Evolutionary conservation across 2,329 filamentous ascomycete species (phyloP), one percentile per base, ranked within the genome.

Genomic region (Aureobasidium uvarum): DNA sequence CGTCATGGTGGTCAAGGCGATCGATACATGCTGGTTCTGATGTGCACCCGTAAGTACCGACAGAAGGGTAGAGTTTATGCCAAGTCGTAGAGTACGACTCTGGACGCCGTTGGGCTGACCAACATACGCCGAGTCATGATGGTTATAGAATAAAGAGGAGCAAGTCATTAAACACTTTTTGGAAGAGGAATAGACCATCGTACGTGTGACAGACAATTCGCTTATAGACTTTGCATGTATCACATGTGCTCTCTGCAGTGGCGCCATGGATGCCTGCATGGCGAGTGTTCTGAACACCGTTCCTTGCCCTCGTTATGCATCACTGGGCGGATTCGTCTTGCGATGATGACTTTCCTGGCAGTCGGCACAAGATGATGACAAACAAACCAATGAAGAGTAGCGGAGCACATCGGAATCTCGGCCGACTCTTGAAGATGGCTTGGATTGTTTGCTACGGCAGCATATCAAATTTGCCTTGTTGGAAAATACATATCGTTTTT

Each of bases 141-240:
- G 13, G 54, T 45, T 58, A 58, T 58, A 58, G 54, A 38, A 16
- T 3, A 10, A 43, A 18, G 13, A 31, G 38, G 18, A 20, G 33
- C 18, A 16, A n/a, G 31, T 52, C 14, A 43, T 28, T 20, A n/a
- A 56, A 43, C 36, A 43, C 20, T 56, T 43, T 20, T 54, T 18
- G 23, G 10, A 23, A 14, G 10, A 20, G 25, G 10, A 31, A 39
- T 31, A 33, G 25, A n/a, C 38, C 39, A 43, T 58, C 39, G 39
- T 45, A 58, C 25, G 39, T 31, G 54, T 43, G 39, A 43, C 38
- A 45, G 25, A 43, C 54, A 10, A 25, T 51, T 55, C 54, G 54
- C 38, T 39, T 58, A 58, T 58, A 43, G 54, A 58, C 54, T 58
- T 58, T 58, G n/a, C 38, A 45, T 58, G 54, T 43, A 45, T 58